A percentile compares a stretch with the other conserved stretches of the same genome.
Conservation (phyloP, 495 filamentous ascomycete genomes). For the Lasiosphaeria ovina region DNA sequence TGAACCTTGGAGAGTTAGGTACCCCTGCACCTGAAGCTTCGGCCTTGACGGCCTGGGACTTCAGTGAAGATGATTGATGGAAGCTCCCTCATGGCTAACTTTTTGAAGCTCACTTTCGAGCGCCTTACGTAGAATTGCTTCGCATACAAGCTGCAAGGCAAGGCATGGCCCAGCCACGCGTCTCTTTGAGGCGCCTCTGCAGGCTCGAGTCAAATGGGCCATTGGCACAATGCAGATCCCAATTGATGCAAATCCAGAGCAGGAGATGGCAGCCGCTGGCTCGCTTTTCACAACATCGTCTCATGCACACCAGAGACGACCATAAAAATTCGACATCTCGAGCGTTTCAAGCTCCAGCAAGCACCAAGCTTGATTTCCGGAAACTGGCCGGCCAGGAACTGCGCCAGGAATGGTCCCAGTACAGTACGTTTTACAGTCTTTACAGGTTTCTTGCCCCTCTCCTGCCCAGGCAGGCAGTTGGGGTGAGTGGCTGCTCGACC, state of each 20-base stretch:
- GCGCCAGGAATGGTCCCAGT: slow-evolving; percentile 30
- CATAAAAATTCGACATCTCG: neutral
- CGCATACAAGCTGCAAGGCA: neutral
- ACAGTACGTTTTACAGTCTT: slow-evolving; percentile 23
- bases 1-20: too few species aligned
- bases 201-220: neutral
- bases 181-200: slow-evolving; percentile 26
- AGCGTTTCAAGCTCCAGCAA: neutral
- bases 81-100: too few species aligned
- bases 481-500: too few species aligned
- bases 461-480: neutral
- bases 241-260: too few species aligned
- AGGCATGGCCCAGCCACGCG: slow-evolving; percentile 25
- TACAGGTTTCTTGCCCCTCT: neutral
- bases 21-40: too few species aligned
- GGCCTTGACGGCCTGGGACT: too few species aligned
- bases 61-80: too few species aligned
- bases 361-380: neutral
- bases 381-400: slow-evolving; percentile 15
- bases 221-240: too few species aligned
- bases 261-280: too few species aligned
- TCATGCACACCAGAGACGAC: neutral
- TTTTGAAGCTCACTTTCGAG: too few species aligned
- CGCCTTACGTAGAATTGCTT: too few species aligned
- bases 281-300: neutral